Conservation (phyloP, 148 eudicot genomes). For the Pharnaceum exiguum region DNA sequence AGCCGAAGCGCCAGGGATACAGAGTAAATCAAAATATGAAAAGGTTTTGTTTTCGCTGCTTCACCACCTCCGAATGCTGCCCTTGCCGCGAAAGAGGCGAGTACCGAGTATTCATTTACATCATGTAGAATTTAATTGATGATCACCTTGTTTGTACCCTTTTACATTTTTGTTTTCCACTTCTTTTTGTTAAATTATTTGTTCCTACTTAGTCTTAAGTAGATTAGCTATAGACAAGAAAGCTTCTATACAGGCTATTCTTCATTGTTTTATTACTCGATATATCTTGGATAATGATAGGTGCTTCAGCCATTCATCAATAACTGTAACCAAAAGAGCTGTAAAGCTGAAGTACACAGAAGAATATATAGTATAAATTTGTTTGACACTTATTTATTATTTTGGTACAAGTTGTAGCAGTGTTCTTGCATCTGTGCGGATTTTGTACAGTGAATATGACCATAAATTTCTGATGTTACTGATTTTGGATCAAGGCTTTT, state of each 20-base stretch:
- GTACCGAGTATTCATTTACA: slow-evolving; percentile 1
- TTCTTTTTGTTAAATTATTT: slow-evolving; percentile 14
- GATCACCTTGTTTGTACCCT: not conserved
- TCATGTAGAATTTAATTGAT: slow-evolving; percentile 16
- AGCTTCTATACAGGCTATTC: slow-evolving; percentile 26
- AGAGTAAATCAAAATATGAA: slow-evolving; percentile 30
- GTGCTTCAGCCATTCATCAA: slow-evolving; percentile 28
- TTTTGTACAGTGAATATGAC: too few relatives aligned
- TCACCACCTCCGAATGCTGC: not conserved
- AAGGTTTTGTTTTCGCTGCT: not conserved
- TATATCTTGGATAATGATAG: slow-evolving; percentile 16
- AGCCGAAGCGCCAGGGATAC: slow-evolving; percentile 54
- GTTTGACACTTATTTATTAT: too few relatives aligned
- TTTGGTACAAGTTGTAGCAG: too few relatives aligned
- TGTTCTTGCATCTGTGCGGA: too few relatives aligned
- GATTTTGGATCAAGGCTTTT: too few relatives aligned
- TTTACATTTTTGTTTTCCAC: slow-evolving; percentile 21
- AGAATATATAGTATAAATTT: not conserved
- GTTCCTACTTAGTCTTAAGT: slow-evolving; percentile 24
- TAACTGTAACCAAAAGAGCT: slow-evolving; percentile 22
- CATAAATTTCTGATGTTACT: too few relatives aligned
- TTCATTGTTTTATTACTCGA: slow-evolving; percentile 20
- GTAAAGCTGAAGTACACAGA: slow-evolving; percentile 21
- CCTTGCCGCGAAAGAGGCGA: slow-evolving; percentile 20
- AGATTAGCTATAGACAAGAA: slow-evolving; percentile 26